Conservation (phyloP, 441 rosid species). For the Syzygium syzygioides region DNA sequence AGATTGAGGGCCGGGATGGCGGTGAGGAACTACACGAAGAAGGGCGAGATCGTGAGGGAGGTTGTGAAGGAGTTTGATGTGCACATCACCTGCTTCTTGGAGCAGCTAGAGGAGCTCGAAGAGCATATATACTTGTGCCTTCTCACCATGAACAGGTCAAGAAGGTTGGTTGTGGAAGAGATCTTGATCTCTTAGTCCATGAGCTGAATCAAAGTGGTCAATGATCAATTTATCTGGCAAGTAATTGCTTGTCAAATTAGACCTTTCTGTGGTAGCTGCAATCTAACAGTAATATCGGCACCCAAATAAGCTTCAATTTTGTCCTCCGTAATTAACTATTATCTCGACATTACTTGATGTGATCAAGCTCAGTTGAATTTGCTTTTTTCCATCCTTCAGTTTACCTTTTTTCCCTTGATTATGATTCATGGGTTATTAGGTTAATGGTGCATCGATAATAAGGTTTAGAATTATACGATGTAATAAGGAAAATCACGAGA, state of each 20-base stretch:
- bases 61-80: conserved; percentile 39
- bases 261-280: neutral
- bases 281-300: neutral
- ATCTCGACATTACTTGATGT: neutral
- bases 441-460: neutral
- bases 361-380: neutral
- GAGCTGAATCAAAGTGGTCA: neutral
- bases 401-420: neutral
- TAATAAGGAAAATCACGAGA: too few relatives aligned
- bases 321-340: neutral
- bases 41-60: conserved; percentile 45
- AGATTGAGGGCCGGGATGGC: conserved; percentile 42
- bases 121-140: conserved; percentile 59
- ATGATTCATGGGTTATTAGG: neutral
- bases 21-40: conserved; percentile 27
- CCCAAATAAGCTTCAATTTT: neutral
- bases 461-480: too few relatives aligned
- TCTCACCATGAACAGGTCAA: conserved; percentile 69
- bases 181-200: neutral
- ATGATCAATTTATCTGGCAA: neutral
- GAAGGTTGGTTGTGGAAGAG: conserved; percentile 53
- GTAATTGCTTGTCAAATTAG: neutral
- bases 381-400: neutral
- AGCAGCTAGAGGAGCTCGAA: conserved; percentile 73
- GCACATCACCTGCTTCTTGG: conserved; percentile 41